phyloP scores from a whole-genome alignment of 208 protist genomes.

The Leishmania guyanensis region DNA sequence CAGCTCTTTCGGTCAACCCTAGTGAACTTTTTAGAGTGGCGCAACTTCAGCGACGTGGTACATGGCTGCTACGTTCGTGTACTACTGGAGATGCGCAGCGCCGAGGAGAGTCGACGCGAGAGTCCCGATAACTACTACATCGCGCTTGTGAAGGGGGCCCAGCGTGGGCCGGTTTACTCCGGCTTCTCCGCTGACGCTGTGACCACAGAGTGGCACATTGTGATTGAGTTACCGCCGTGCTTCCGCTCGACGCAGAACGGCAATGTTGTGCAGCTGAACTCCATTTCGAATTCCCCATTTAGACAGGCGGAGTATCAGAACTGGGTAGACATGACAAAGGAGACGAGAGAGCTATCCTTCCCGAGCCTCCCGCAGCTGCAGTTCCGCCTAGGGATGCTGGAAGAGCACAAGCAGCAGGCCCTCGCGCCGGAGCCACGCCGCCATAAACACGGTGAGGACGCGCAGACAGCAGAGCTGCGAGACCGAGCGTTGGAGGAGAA shows the following conservation, averaged over 20 bases:
- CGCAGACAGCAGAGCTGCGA: conserved; percentile 36
- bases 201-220: conserved; percentile 87
- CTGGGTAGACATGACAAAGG: conserved; percentile 74
- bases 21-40: conserved; percentile 85
- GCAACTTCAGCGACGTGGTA: conserved; percentile 85
- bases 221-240: conserved; percentile 90
- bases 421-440: conserved; percentile 51
- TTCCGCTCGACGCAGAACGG: conserved; percentile 85
- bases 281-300: conserved; percentile 91
- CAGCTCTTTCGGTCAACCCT: conserved; percentile 89
- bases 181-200: conserved; percentile 86
- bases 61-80: conserved; percentile 90
- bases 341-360: conserved; percentile 55
- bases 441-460: conserved; percentile 63
- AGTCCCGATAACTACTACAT: conserved; percentile 90
- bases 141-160: conserved; percentile 79
- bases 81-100: conserved; percentile 87
- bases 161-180: conserved; percentile 78
- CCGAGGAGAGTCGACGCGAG: conserved; percentile 68
- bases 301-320: conserved; percentile 81
- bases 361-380: conserved; percentile 75
- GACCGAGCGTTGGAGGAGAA: conserved; percentile 47
- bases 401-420: conserved; percentile 87
- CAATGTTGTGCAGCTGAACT: conserved; percentile 91
- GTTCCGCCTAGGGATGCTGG: conserved; percentile 83